Evolutionary conservation across 75 land plant species (phyloP).

Genomic region (Cryptomeria japonica): DNA sequence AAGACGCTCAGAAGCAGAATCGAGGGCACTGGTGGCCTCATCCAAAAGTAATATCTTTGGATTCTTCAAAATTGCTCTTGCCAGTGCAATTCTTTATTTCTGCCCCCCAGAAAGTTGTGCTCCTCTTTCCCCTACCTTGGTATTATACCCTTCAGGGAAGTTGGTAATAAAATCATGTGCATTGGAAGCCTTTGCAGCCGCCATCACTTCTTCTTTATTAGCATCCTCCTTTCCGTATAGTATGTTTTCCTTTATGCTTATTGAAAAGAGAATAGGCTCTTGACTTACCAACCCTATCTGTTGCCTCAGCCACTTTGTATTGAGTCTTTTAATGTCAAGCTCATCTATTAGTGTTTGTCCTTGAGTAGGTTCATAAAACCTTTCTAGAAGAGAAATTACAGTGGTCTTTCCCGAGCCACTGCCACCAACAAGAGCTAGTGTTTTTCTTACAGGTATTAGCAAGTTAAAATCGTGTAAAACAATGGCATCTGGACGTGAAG

Average conservation of each 20-base stretch:
- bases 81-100: no score
- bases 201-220: slow-evolving; percentile 46
- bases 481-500: slow-evolving; percentile 49
- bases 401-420: slow-evolving; percentile 76
- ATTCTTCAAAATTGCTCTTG: no score
- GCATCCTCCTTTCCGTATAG: slow-evolving; percentile 57
- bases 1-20: no score
- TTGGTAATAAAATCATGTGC: slow-evolving; percentile 46
- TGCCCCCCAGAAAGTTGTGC: no score
- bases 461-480: slow-evolving; percentile 55
- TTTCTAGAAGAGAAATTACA: slow-evolving; percentile 54
- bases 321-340: slow-evolving; percentile 37
- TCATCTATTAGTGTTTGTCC: slow-evolving; percentile 40
- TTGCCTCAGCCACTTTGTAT: slow-evolving; percentile 46
- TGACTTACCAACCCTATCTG: slow-evolving; percentile 61
- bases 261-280: slow-evolving; percentile 51
- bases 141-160: no score
- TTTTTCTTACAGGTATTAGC: slow-evolving; percentile 43
- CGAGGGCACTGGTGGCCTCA: no score
- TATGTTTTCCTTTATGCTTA: slow-evolving; percentile 45
- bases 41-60: no score
- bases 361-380: slow-evolving; percentile 46
- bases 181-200: slow-evolving; percentile 44
- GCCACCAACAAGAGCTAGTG: slow-evolving; percentile 64
- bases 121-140: no score